Conservation (phyloP, 257 asterid genomes). For the Echites panduratus region DNA sequence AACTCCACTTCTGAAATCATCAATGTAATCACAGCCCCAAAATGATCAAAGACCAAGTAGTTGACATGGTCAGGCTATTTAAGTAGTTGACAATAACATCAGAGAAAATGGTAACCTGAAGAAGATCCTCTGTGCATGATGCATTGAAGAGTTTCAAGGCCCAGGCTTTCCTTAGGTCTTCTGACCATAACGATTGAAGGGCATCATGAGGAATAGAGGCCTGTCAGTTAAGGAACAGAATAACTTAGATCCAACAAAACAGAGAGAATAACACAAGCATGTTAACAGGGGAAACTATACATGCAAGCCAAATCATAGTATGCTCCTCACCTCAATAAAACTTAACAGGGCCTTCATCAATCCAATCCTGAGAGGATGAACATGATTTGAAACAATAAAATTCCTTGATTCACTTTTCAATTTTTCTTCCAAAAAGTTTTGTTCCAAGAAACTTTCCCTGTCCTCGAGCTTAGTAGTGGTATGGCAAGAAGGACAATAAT, state of each 20-base stretch:
- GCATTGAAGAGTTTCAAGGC: constrained; percentile 60
- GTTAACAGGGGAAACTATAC: background rate
- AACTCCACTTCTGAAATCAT: background rate
- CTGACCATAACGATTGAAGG: constrained; percentile 78
- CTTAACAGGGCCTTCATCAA: constrained; percentile 61
- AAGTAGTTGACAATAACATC: background rate
- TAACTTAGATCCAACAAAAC: constrained; percentile 6
- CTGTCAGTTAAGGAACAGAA: constrained; percentile 32
- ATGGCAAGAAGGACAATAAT: constrained; percentile 47
- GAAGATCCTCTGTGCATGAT: constrained; percentile 55
- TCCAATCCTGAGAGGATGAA: constrained; percentile 55
- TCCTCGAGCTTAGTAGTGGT: constrained; percentile 24
- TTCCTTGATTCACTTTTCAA: constrained; percentile 25
- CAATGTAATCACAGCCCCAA: background rate
- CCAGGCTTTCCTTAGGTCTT: constrained; percentile 65
- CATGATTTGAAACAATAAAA: constrained; percentile 24
- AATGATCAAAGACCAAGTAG: background rate
- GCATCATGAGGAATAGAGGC: constrained; percentile 74
- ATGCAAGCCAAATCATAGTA: constrained; percentile 9
- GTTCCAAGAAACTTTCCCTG: constrained; percentile 23
- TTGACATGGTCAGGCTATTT: background rate
- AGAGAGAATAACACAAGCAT: background rate
- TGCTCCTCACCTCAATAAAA: constrained; percentile 61
- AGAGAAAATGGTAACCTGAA: constrained; percentile 51
- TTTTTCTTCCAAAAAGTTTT: constrained; percentile 24